phyloP scores from a whole-genome alignment of 2,329 filamentous ascomycete genomes.

The Zarea fungicola region DNA sequence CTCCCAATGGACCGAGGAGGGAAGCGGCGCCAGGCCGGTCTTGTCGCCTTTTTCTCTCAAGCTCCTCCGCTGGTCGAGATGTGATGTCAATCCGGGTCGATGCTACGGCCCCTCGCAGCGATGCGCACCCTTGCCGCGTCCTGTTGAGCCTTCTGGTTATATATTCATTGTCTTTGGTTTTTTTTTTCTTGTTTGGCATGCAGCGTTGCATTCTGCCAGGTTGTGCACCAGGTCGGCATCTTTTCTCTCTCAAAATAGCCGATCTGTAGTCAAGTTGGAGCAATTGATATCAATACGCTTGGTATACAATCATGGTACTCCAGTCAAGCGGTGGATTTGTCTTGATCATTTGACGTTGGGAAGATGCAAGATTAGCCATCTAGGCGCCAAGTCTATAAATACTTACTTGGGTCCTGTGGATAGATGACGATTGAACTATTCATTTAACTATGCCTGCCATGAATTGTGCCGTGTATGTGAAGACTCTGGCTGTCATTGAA shows the following conservation, averaged over 20 bases:
- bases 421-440: constrained; percentile 52
- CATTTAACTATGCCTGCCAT: no score
- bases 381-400: constrained; percentile 21
- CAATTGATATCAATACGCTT: constrained; percentile 2
- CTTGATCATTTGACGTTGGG: constrained; percentile 5
- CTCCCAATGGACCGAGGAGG: constrained; percentile 25
- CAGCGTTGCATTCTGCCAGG: not conserved
- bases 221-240: not conserved
- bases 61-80: constrained; percentile 13
- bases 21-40: constrained; percentile 45
- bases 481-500: not conserved
- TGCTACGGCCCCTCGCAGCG: constrained; percentile 45
- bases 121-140: constrained; percentile 18
- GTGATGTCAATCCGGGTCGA: constrained; percentile 43
- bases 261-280: not conserved
- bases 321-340: constrained; percentile 7
- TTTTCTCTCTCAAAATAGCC: not conserved
- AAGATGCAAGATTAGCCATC: constrained; percentile 19
- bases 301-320: constrained; percentile 1
- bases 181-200: constrained; percentile 25
- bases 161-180: constrained; percentile 25
- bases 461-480: constrained; percentile 27
- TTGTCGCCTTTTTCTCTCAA: constrained; percentile 26
- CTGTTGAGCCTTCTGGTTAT: constrained; percentile 17
- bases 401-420: constrained; percentile 23